A percentile compares a stretch with the other conserved stretches of the same genome.
These are phyloP conservation scores for Cyberlindnera xishuangbannaensis DNA, from an alignment of 805 yeast genomes.

Conservation along the genomic window DNA sequence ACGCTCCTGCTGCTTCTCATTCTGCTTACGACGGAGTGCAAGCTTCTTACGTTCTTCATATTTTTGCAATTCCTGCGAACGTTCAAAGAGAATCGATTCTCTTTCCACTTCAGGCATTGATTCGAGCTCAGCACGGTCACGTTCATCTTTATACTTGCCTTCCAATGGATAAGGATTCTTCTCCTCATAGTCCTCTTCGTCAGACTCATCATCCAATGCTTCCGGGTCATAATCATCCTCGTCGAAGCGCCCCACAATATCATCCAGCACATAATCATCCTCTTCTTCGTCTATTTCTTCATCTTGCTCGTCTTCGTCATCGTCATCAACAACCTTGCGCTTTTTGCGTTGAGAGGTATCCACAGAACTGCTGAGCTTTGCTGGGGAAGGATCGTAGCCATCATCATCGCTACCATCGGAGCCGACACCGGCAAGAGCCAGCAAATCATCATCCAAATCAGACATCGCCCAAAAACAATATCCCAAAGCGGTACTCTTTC, in stretches of 20 bases:
- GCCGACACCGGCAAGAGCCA: slow-evolving; percentile 83
- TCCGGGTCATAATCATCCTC: slow-evolving; percentile 39
- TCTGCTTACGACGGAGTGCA: slow-evolving; percentile 71
- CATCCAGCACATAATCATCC: no score
- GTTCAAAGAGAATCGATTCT: slow-evolving; percentile 85
- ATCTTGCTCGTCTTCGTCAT: slow-evolving; percentile 14
- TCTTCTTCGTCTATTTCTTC: slow-evolving; percentile 34
- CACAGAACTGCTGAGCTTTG: slow-evolving; percentile 23
- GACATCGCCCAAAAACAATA: no score
- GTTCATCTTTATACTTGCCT: slow-evolving; percentile 81
- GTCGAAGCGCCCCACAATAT: no score
- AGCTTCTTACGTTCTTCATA: slow-evolving; percentile 79
- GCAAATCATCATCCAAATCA: slow-evolving; percentile 89
- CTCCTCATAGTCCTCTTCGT: slow-evolving; percentile 34
- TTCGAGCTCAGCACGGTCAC: slow-evolving; percentile 60
- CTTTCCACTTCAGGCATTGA: slow-evolving; percentile 87
- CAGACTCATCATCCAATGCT: slow-evolving; percentile 31
- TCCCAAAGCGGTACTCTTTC: no score
- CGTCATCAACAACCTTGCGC: slow-evolving; percentile 21
- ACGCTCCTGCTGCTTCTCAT: slow-evolving; percentile 35
- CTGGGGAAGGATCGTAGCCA: slow-evolving; percentile 32
- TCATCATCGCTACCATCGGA: slow-evolving; percentile 25
- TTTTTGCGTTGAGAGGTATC: slow-evolving; percentile 22
- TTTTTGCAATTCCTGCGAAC: slow-evolving; percentile 87
- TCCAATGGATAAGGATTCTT: slow-evolving; percentile 87